Evolutionary conservation across 23 red algal species (phyloP), one percentile per base, ranked within the genome.

Genomic region (Gracilaria domingensis): DNA sequence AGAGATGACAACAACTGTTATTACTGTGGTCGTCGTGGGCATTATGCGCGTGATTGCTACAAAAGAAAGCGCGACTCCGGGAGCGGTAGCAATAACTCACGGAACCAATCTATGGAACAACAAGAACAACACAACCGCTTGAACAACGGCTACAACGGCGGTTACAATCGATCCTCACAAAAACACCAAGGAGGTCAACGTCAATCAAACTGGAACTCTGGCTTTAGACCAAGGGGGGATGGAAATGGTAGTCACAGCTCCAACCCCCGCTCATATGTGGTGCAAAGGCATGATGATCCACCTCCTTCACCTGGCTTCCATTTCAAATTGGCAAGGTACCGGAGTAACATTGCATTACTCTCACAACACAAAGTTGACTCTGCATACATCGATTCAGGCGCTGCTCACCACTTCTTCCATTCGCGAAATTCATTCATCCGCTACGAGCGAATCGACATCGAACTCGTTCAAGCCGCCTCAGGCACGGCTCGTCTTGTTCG

Each of bases 401-500:
- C 42, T 26, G 57, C 84, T 2, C 84, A 88, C 47, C 39, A 62
- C 49, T 88, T 88, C 25, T 79, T 88, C 32, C 30, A 37, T 38
- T 59, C 84, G 53, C 60, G 66, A 16, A 37, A 29, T 20, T 48
- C 35, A n/a, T n/a, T n/a, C n/a, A n/a, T n/a, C n/a, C n/a, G n/a
- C n/a, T n/a, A n/a, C n/a, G n/a, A n/a, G n/a, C n/a, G n/a, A n/a
- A n/a, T n/a, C n/a, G n/a, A n/a, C n/a, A n/a, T n/a, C n/a, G n/a
- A n/a, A n/a, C n/a, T n/a, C n/a, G n/a, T n/a, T n/a, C n/a, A n/a
- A n/a, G n/a, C n/a, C n/a, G n/a, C n/a, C n/a, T n/a, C n/a, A n/a
- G n/a, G n/a, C n/a, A n/a, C n/a, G n/a, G n/a, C n/a, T n/a, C n/a
- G n/a, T n/a, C n/a, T n/a, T n/a, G n/a, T n/a, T n/a, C n/a, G n/a